Conservation (phyloP, 1,139 yeast species). For the Saccharomycopsis hybrid region DNA sequence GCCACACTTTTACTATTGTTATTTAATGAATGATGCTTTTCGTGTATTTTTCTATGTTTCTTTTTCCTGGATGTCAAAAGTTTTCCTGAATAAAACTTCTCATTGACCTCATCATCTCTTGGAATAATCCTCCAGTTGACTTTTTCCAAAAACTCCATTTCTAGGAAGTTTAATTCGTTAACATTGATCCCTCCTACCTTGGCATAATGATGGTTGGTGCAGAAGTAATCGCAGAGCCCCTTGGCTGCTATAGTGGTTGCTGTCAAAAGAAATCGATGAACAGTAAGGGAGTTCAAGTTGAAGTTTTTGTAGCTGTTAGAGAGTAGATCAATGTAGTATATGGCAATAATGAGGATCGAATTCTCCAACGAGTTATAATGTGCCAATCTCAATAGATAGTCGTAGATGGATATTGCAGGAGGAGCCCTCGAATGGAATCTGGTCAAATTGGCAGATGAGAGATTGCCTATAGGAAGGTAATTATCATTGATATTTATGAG, state of each 20-base stretch:
- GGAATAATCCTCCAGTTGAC: slow-evolving; percentile 77
- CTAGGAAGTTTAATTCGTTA: slow-evolving; percentile 78
- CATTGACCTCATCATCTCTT: slow-evolving; percentile 30
- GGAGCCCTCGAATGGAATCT: slow-evolving; percentile 92
- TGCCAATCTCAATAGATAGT: slow-evolving; percentile 69
- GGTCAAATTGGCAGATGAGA: slow-evolving; percentile 45
- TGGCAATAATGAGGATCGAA: slow-evolving; percentile 70
- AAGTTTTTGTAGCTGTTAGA: slow-evolving; percentile 75
- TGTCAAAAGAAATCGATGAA: slow-evolving; percentile 83
- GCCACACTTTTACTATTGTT: slow-evolving; percentile 21
- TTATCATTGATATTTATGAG: slow-evolving; percentile 64
- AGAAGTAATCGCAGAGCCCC: slow-evolving; percentile 89
- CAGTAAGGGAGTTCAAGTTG: slow-evolving; percentile 84
- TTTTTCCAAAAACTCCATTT: slow-evolving; percentile 75
- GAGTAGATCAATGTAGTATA: slow-evolving; percentile 82
- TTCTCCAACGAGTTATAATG: slow-evolving; percentile 83
- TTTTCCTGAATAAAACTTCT: not conserved
- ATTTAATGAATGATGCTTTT: not conserved
- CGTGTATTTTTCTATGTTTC: not conserved
- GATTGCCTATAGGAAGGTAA: slow-evolving; percentile 29
- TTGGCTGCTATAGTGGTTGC: slow-evolving; percentile 90
- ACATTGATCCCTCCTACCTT: slow-evolving; percentile 92
- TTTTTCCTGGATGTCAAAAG: not conserved
- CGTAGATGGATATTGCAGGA: slow-evolving; percentile 75
- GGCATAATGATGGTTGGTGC: slow-evolving; percentile 90